These are phyloP conservation scores for Lactarius sp. DNA, from an alignment of 768 basidiomycete genomes.

Conservation along the genomic window DNA sequence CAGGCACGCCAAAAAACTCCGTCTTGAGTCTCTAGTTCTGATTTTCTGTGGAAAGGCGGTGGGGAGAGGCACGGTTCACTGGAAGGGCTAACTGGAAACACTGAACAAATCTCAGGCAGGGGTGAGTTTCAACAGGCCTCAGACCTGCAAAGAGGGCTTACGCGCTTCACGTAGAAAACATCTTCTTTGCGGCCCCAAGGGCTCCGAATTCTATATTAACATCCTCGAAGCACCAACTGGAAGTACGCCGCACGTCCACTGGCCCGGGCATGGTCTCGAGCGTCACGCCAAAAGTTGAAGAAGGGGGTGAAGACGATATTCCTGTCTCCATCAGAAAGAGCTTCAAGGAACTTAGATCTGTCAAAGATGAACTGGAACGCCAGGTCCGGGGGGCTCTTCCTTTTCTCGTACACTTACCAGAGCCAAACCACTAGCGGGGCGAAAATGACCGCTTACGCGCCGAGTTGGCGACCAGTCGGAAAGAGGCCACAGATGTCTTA, in stretches of 20 bases:
- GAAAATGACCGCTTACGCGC: slow-evolving; percentile 21
- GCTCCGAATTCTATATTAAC: neutral
- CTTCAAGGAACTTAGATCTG: slow-evolving; percentile 19
- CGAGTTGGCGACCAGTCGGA: slow-evolving; percentile 5
- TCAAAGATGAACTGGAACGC: slow-evolving; percentile 21
- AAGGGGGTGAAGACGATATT: slow-evolving; percentile 12
- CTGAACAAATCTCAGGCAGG: neutral
- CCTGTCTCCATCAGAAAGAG: slow-evolving; percentile 18
- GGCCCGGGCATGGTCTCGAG: neutral
- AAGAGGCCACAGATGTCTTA: slow-evolving; percentile 7
- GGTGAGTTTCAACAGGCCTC: neutral
- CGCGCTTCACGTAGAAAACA: neutral
- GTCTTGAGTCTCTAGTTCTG: neutral
- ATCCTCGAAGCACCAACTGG: neutral
- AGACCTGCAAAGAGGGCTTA: neutral
- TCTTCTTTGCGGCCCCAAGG: neutral
- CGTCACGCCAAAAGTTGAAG: slow-evolving; percentile 7
- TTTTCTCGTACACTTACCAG: neutral
- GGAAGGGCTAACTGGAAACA: neutral
- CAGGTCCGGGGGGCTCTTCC: slow-evolving; percentile 7
- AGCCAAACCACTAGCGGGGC: slow-evolving; percentile 12
- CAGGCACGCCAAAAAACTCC: slow-evolving; percentile 1
- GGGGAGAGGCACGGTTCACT: neutral
- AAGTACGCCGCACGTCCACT: neutral
- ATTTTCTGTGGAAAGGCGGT: slow-evolving; percentile 2